phyloP scores from a whole-genome alignment of 768 basidiomycete species.

The Suillus americanus region DNA sequence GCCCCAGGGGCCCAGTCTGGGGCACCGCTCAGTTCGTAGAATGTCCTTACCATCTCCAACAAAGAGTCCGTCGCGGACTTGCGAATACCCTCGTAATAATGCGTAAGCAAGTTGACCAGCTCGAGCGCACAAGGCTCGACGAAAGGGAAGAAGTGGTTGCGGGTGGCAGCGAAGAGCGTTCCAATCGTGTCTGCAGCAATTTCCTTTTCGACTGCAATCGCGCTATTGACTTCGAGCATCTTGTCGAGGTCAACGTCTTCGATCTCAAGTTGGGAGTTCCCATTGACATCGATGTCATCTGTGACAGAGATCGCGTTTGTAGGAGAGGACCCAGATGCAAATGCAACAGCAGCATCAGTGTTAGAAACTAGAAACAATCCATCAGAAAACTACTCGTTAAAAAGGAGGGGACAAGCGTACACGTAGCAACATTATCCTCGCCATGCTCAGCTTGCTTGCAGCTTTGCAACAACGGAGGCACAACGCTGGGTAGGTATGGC shows the following conservation, averaged over 20 bases:
- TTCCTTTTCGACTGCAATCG: slow-evolving; percentile 98
- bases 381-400: slow-evolving; percentile 3
- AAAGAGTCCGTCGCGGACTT: slow-evolving; percentile 89
- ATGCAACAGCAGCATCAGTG: slow-evolving; percentile 56
- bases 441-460: slow-evolving; percentile 83
- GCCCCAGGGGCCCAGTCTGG: slow-evolving; percentile 82
- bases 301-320: slow-evolving; percentile 65
- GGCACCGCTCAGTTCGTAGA: slow-evolving; percentile 85
- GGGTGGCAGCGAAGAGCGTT: slow-evolving; percentile 81
- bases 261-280: slow-evolving; percentile 59
- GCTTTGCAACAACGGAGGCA: slow-evolving; percentile 81
- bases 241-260: slow-evolving; percentile 86
- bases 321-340: slow-evolving; percentile 73
- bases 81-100: slow-evolving; percentile 98
- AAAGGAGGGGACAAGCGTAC: slow-evolving; percentile 35
- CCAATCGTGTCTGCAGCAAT: slow-evolving; percentile 97
- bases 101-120: slow-evolving; percentile 75
- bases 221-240: slow-evolving; percentile 89
- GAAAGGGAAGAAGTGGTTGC: slow-evolving; percentile 84
- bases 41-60: slow-evolving; percentile 84
- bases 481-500: slow-evolving; percentile 78
- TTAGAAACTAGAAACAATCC: slow-evolving; percentile 39
- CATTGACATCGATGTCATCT: slow-evolving; percentile 53
- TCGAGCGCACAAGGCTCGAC: slow-evolving; percentile 81
- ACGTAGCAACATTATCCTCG: slow-evolving; percentile 45